These are phyloP conservation scores for Purpureocillium takamizusanense DNA, from an alignment of 2,329 filamentous ascomycete genomes.

Conservation along the genomic window DNA sequence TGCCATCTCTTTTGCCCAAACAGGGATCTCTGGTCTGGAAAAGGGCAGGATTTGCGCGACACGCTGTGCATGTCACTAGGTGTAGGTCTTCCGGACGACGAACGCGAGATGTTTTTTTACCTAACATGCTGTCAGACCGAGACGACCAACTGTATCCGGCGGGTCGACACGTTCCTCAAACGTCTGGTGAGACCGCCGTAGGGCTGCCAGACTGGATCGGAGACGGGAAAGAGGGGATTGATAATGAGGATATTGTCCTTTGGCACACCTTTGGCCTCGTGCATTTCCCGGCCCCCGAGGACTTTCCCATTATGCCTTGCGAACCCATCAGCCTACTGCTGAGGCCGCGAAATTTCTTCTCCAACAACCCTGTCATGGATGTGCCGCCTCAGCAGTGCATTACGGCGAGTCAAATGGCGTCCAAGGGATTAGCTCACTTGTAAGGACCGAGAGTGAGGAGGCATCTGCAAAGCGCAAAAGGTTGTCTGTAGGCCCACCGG, in stretches of 20 bases:
- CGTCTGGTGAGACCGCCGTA: constrained; percentile 17
- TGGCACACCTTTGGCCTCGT: constrained; percentile 46
- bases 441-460: too few relatives aligned
- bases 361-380: constrained; percentile 40
- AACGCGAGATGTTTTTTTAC: too few relatives aligned
- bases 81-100: too few relatives aligned
- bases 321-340: constrained; percentile 42
- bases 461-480: too few relatives aligned
- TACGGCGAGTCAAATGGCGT: too few relatives aligned
- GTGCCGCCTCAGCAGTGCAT: constrained; percentile 28
- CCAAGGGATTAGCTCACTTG: too few relatives aligned
- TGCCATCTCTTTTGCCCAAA: constrained; percentile 36
- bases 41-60: constrained; percentile 30
- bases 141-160: constrained; percentile 33
- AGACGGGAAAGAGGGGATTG: constrained; percentile 35
- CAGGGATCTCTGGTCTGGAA: constrained; percentile 25
- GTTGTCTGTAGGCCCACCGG: too few relatives aligned
- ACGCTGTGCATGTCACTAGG: constrained; percentile 29
- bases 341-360: constrained; percentile 43
- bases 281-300: constrained; percentile 53
- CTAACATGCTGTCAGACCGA: constrained; percentile 18
- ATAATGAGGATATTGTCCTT: constrained; percentile 41
- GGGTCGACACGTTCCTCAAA: constrained; percentile 37
- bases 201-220: constrained; percentile 34
- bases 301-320: constrained; percentile 61